Evolutionary conservation across 1,284 basidiomycete species (phyloP).

Genomic region (Serendipita sp.): DNA sequence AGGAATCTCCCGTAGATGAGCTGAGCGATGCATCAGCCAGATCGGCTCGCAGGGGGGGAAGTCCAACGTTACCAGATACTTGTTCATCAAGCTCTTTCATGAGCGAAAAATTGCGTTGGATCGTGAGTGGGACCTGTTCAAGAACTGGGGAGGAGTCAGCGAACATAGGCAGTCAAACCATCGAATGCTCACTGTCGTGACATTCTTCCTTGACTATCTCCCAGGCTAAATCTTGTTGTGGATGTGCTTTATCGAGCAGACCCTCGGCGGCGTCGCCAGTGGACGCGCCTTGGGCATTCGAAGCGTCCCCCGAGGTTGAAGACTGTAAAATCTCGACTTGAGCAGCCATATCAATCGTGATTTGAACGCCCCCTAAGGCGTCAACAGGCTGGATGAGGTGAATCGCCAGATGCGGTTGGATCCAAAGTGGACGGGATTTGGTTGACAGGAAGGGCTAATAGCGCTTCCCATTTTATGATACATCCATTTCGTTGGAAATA

Average conservation of each 20-base stretch:
- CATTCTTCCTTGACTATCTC: constrained; percentile 65
- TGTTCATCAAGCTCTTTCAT: constrained; percentile 75
- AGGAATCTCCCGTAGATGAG: constrained; percentile 14
- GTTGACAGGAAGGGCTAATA: too few relatives aligned
- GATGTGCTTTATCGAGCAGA: background rate
- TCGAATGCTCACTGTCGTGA: constrained; percentile 42
- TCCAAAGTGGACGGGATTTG: background rate
- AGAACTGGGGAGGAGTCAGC: constrained; percentile 35
- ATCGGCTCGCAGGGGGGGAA: background rate
- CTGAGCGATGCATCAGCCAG: constrained; percentile 12
- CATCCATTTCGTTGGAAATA: too few relatives aligned
- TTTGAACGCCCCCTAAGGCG: background rate
- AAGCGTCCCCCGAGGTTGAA: background rate
- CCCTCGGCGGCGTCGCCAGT: background rate
- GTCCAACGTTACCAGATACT: constrained; percentile 35
- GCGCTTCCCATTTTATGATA: too few relatives aligned
- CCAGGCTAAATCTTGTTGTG: constrained; percentile 45
- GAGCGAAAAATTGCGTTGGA: constrained; percentile 67
- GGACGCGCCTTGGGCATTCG: background rate
- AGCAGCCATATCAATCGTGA: background rate
- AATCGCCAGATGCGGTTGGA: background rate
- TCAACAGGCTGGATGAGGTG: background rate
- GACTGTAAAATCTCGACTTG: background rate
- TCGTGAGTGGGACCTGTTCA: constrained; percentile 73
- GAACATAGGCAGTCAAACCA: background rate